Evolutionary conservation across 2,329 filamentous ascomycete species (phyloP), one percentile per base, ranked within the genome.

Genomic region (Colletotrichum sp.): DNA sequence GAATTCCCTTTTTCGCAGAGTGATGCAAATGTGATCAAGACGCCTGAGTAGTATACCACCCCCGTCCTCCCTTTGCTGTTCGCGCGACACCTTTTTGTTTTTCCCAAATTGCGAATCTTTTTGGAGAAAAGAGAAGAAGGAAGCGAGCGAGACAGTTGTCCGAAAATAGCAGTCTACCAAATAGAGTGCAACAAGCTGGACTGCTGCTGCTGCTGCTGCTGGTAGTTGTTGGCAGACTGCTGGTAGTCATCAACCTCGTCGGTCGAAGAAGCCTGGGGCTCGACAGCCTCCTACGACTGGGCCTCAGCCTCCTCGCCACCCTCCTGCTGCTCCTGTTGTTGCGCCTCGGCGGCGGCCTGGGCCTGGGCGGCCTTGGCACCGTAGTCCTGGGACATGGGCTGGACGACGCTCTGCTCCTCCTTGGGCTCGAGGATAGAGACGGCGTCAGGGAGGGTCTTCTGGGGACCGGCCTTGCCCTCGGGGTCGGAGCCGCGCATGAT

Each of bases 401-500:
- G 96, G 83, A 98, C 92, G 80, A 99, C 94, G 83, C 94, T 93
- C 87, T 96, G 93, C 93, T 99, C 97, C 91, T 99, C 97, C 95
- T 99, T 99, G 90, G 97, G 98, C 92, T 99, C 97, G 89, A 99
- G 98, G 90, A 99, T 97, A 88, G 96, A 99, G 88, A 99, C 97
- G 87, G 96, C 95, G 88, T 99, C 97, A 82, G 97, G 97, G 80
- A 99, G 95, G 82, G 96, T 93, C 93, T 99, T 98, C 90, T 96
- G 95, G 84, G 96, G 96, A 82, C 97, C 96, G 84, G 95, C 93
- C 94, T 99, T 99, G 93, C 97, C 97, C 90, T 99, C 96, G 87
- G 97, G 97, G 92, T 99, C 97, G 83, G 95, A 97, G 87, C 97
- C 97, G 88, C 98, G 96, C 97, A 99, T 99, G 91, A 99, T 99